Conservation (phyloP, 306 rosid species). For the Trifolium dubium region DNA sequence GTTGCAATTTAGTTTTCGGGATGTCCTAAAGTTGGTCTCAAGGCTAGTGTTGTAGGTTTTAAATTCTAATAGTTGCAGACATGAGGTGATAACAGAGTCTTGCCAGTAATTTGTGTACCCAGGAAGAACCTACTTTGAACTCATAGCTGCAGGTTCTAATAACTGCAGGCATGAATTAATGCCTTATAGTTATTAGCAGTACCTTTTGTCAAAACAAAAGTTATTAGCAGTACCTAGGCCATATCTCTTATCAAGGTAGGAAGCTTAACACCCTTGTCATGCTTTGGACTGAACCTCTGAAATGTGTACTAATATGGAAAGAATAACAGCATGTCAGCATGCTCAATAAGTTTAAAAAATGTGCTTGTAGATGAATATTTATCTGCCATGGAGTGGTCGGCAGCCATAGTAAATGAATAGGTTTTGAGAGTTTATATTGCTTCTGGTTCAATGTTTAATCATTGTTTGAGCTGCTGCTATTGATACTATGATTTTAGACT, state of each 20-base stretch:
- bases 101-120: neutral
- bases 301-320: neutral
- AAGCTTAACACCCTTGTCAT: neutral
- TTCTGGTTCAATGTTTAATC: slow-evolving; percentile 15
- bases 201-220: too few species aligned
- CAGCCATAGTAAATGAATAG: slow-evolving; percentile 4
- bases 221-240: neutral
- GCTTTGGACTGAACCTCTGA: neutral
- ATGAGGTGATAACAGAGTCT: neutral
- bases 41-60: neutral
- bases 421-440: neutral
- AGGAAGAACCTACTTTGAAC: neutral
- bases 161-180: neutral
- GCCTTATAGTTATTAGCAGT: neutral
- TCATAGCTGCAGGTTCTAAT: too few species aligned
- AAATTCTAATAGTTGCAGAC: neutral
- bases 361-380: neutral
- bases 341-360: neutral
- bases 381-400: neutral
- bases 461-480: neutral
- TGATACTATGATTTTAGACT: neutral
- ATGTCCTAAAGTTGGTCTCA: neutral
- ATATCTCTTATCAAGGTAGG: neutral
- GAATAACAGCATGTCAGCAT: neutral
- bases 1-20: neutral